phyloP scores from a whole-genome alignment of 345 rosid species.

The Hibiscus trionum region DNA sequence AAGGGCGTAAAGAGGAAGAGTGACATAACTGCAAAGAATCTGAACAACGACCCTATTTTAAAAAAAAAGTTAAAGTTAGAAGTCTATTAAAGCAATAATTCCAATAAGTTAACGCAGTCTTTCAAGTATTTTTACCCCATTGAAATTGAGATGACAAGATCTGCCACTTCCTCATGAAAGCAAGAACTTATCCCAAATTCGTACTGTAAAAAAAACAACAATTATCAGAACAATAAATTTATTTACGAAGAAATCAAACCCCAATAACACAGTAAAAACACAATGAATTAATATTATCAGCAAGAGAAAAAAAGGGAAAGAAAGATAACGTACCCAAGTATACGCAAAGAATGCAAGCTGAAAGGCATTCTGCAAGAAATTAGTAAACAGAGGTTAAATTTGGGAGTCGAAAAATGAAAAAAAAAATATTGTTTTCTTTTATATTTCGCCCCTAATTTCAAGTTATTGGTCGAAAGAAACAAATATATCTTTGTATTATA shows the following conservation, averaged over 20 bases:
- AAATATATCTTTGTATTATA: no score
- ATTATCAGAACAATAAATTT: not conserved
- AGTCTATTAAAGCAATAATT: not conserved
- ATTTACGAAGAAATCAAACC: not conserved
- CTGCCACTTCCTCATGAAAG: slow-evolving; percentile 42
- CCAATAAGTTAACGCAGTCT: not conserved
- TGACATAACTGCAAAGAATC: slow-evolving; percentile 83
- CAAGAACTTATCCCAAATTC: slow-evolving; percentile 50
- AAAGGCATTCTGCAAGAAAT: slow-evolving; percentile 72
- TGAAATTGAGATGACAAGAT: slow-evolving; percentile 54
- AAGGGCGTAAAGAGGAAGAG: slow-evolving; percentile 88
- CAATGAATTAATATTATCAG: not conserved
- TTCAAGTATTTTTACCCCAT: slow-evolving; percentile 62
- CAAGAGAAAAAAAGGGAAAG: not conserved
- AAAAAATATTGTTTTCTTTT: no score
- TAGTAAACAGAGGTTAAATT: not conserved
- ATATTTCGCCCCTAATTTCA: no score
- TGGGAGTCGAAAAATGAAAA: not conserved
- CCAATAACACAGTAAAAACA: not conserved
- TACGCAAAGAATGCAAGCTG: slow-evolving; percentile 79
- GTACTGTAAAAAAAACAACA: slow-evolving; percentile 33
- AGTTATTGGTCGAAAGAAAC: no score
- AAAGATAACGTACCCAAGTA: slow-evolving; percentile 46
- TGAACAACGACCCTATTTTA: slow-evolving; percentile 60
- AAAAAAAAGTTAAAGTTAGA: not conserved